Conservation (phyloP, 169 alveolate genomes). For the Plasmodium berghei region DNA sequence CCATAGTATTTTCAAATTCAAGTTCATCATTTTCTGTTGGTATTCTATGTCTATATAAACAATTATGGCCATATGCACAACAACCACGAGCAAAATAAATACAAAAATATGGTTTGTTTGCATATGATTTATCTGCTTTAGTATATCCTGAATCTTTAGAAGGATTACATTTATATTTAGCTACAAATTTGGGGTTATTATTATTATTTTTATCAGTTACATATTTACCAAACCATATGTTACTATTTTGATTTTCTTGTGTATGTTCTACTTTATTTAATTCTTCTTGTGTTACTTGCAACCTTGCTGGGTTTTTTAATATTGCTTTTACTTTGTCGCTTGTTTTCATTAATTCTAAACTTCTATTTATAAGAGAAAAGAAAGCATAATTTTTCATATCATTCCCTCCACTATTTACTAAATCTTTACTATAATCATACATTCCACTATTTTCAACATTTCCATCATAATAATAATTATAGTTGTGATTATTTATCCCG, state of each 20-base stretch:
- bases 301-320: conserved; percentile 47
- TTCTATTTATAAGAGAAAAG: conserved; percentile 23
- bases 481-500: neutral
- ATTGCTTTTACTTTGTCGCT: conserved; percentile 64
- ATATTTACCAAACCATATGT: conserved; percentile 99
- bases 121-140: conserved; percentile 91
- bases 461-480: conserved; percentile 16
- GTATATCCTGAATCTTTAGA: conserved; percentile 97
- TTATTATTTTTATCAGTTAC: conserved; percentile 91
- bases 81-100: conserved; percentile 97
- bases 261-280: conserved; percentile 67
- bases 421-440: conserved; percentile 1
- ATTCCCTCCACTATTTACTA: no score
- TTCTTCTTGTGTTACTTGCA: conserved; percentile 64
- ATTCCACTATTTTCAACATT: no score
- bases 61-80: conserved; percentile 97
- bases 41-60: conserved; percentile 96
- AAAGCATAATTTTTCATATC: conserved; percentile 6
- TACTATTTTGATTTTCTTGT: conserved; percentile 97
- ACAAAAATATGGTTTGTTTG: conserved; percentile 92
- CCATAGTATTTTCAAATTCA: conserved; percentile 93
- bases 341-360: conserved; percentile 57
- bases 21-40: conserved; percentile 96
- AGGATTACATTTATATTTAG: conserved; percentile 92
- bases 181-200: conserved; percentile 92